Conservation (phyloP, 1,284 basidiomycete species). For the Boletus semigastroideus region DNA sequence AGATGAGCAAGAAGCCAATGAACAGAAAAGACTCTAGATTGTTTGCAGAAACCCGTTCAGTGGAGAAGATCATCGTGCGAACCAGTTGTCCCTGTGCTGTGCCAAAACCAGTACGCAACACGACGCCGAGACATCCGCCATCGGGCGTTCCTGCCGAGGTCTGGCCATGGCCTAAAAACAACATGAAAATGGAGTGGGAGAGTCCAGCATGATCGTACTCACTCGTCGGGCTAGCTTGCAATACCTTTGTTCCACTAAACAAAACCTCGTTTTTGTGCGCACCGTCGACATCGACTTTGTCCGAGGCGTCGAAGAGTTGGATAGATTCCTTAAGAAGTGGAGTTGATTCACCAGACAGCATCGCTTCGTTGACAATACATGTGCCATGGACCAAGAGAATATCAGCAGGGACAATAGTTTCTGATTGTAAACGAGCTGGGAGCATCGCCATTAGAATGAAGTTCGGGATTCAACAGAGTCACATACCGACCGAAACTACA, state of each 20-base stretch:
- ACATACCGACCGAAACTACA: slow-evolving; percentile 75
- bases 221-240: slow-evolving; percentile 73
- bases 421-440: slow-evolving; percentile 71
- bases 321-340: slow-evolving; percentile 93
- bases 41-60: slow-evolving; percentile 92
- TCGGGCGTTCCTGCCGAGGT: slow-evolving; percentile 72
- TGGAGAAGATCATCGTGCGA: slow-evolving; percentile 96
- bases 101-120: slow-evolving; percentile 94
- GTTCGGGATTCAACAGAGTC: not conserved
- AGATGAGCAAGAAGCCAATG: slow-evolving; percentile 93
- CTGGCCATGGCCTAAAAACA: slow-evolving; percentile 37
- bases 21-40: slow-evolving; percentile 93
- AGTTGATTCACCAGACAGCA: slow-evolving; percentile 96
- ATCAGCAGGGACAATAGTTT: slow-evolving; percentile 89
- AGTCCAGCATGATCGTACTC: not conserved
- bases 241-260: slow-evolving; percentile 92
- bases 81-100: slow-evolving; percentile 95
- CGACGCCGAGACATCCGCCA: slow-evolving; percentile 85
- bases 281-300: slow-evolving; percentile 81
- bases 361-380: slow-evolving; percentile 95
- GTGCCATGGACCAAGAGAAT: slow-evolving; percentile 86
- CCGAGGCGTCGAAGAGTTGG: slow-evolving; percentile 74
- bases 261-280: slow-evolving; percentile 85
- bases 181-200: not conserved
- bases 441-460: not conserved